Conservation (phyloP, 371 early-diverging fungal species). For the Lichtheimia ramosa region DNA sequence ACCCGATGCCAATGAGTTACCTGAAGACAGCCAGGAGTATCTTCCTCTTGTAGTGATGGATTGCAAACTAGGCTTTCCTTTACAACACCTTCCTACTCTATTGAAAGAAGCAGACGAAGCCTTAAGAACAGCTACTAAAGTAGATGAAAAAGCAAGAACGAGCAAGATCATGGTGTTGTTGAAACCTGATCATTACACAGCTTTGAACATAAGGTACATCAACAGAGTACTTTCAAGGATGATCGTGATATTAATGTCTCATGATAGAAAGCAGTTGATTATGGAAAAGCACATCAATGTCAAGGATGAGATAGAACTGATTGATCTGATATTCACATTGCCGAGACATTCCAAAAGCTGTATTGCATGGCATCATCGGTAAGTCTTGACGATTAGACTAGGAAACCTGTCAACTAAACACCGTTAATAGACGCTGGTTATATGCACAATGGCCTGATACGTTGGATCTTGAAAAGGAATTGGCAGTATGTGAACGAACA, state of each 20-base stretch:
- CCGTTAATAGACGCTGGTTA: constrained; percentile 37
- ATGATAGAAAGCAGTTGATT: constrained; percentile 44
- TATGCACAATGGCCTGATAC: constrained; percentile 13
- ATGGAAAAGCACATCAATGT: constrained; percentile 22
- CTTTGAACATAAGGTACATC: constrained; percentile 56
- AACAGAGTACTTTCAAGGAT: not conserved
- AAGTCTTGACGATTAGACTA: constrained; percentile 3
- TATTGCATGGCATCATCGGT: constrained; percentile 59
- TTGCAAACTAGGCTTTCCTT: constrained; percentile 34
- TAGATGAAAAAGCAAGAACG: constrained; percentile 17
- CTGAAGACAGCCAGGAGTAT: constrained; percentile 19
- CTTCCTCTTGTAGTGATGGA: constrained; percentile 37
- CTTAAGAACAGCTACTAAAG: not conserved
- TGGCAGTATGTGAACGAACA: constrained; percentile 34
- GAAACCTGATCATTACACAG: constrained; percentile 59
- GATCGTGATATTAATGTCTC: too few relatives aligned
- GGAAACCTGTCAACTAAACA: not conserved
- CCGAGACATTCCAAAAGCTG: constrained; percentile 59
- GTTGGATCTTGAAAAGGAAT: constrained; percentile 31
- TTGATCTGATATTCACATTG: constrained; percentile 52
- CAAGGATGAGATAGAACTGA: constrained; percentile 33
- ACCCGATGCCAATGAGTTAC: constrained; percentile 22
- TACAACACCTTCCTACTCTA: constrained; percentile 6
- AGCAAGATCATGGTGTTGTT: constrained; percentile 43
- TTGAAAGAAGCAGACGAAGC: constrained; percentile 26